Conservation (phyloP, 257 asterid species). For the Leonotis leonurus region DNA sequence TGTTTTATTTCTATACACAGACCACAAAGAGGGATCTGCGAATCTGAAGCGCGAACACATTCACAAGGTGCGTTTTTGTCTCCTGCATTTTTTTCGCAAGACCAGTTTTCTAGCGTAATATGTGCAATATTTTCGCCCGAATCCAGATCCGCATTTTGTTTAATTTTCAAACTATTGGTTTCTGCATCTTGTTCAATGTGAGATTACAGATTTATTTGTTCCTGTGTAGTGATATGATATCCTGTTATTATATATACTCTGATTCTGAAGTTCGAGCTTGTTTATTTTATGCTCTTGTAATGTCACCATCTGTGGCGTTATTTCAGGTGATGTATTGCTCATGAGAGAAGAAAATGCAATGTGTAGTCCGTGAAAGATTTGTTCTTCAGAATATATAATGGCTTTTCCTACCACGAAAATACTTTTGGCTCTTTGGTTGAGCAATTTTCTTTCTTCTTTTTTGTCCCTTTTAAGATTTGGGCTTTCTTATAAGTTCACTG, state of each 20-base stretch:
- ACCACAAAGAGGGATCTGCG: slow-evolving; percentile 8
- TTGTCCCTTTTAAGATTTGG: too few species aligned
- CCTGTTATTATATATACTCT: not conserved
- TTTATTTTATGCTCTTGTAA: not conserved
- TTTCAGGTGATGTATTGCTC: not conserved
- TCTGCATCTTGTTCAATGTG: not conserved
- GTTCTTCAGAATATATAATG: slow-evolving; percentile 1
- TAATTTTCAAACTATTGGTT: not conserved
- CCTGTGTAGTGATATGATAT: slow-evolving; percentile 1
- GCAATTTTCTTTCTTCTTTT: too few species aligned
- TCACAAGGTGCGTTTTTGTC: slow-evolving; percentile 9
- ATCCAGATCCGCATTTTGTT: not conserved
- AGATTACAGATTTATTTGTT: not conserved
- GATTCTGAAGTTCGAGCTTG: not conserved
- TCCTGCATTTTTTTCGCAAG: not conserved
- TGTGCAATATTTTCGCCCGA: not conserved
- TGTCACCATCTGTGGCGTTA: not conserved
- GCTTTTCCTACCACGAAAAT: not conserved
- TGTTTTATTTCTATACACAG: not conserved
- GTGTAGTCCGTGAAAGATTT: not conserved
- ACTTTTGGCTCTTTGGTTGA: too few species aligned
- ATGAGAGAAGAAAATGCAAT: not conserved
- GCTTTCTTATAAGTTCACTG: not conserved
- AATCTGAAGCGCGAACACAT: not conserved
- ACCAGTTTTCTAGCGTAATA: not conserved